Conservation (phyloP, 805 yeast genomes). For the Ogataea henricii region DNA sequence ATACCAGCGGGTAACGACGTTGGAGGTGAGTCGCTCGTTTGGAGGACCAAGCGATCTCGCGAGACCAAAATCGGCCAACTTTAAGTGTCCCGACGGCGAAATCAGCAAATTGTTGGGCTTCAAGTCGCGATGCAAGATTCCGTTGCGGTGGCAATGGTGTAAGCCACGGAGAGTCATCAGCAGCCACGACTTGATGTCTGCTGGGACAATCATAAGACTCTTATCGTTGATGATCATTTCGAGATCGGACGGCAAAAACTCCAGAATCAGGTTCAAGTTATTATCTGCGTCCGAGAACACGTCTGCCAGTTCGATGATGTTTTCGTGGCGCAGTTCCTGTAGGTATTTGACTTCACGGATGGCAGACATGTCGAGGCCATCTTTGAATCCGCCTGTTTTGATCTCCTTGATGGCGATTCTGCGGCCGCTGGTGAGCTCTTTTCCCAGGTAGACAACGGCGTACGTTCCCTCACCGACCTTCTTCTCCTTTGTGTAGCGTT, state of each 20-base stretch:
- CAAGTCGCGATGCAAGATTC: constrained; percentile 86
- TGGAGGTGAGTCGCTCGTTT: constrained; percentile 78
- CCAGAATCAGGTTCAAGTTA: constrained; percentile 83
- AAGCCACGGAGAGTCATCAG: constrained; percentile 93
- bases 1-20: constrained; percentile 98
- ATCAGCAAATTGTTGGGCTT: constrained; percentile 89
- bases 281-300: constrained; percentile 69
- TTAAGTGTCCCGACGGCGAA: constrained; percentile 84
- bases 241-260: constrained; percentile 87
- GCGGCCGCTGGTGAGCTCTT: constrained; percentile 53
- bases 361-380: constrained; percentile 97
- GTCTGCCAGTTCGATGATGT: constrained; percentile 85
- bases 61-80: constrained; percentile 96
- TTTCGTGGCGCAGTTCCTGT: constrained; percentile 75
- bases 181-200: constrained; percentile 92
- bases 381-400: constrained; percentile 90
- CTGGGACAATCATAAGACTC: constrained; percentile 71
- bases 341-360: constrained; percentile 88
- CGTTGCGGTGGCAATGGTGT: constrained; percentile 92
- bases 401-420: constrained; percentile 92
- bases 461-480: constrained; percentile 99
- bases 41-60: constrained; percentile 84
- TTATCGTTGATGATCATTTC: constrained; percentile 87
- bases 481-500: constrained; percentile 52
- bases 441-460: constrained; percentile 92